Evolutionary conservation across 2,329 filamentous ascomycete species (phyloP), one percentile per base, ranked within the genome.

Genomic region (Microdochium trichocladiopsis): DNA sequence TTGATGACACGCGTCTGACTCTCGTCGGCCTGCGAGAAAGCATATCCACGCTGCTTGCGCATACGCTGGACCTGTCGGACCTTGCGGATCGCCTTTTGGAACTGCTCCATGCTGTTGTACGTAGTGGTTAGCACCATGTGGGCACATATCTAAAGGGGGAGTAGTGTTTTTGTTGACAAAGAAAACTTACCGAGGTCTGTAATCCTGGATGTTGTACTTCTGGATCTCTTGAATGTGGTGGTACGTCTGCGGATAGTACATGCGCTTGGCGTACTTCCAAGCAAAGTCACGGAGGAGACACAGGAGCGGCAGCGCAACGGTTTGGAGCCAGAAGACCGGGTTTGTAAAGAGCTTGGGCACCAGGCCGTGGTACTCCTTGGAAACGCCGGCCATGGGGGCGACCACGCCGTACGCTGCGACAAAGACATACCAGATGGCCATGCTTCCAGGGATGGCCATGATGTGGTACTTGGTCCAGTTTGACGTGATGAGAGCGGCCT

Each of bases 121-220:
- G 47, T 58, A 49, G 18, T 51, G 25, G 14, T 53, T 37, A 54
- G 45, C 11, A 50, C 33, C 41, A 2, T 37, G 31, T 25, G n/a
- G 28, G 22, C 37, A 50, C 37, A 45, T 37, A 47, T 9, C 18
- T 3, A 53, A n/a, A n/a, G n/a, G n/a, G n/a, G n/a, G n/a, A n/a
- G n/a, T n/a, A 45, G 33, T 51, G 25, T 41, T 28, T 37, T 53
- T 63, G 25, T 18, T 12, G 25, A 37, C 28, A 31, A 10, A 52
- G 25, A 51, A 28, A 50, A 76, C 80, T 60, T 80, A 92, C 89
- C 94, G 86, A 56, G 94, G 94, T 65, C 94, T 80, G 72, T 99
- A 99, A 73, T 99, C 94, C 73, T 99, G 94, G 55, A 99, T 96
- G 63, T 99, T 99, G 75, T 97, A 99, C 73, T 99, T 99, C 71